Percentiles rank a stretch among this genome's conserved stretches.
Conservation (phyloP, 2,329 filamentous ascomycete genomes). For the Colletotrichum scovillei region DNA sequence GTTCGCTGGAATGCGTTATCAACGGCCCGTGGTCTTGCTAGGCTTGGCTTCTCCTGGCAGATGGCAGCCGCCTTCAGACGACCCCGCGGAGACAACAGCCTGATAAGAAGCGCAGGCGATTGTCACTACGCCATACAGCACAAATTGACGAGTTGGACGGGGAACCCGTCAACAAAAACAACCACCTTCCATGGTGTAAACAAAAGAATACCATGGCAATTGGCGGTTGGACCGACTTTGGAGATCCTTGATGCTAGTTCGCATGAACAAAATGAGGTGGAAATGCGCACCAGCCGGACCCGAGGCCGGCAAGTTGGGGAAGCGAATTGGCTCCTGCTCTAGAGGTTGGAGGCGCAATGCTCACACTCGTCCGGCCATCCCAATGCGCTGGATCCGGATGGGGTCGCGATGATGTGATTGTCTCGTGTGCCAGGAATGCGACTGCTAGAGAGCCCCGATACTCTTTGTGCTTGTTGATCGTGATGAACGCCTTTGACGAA, state of each 20-base stretch:
- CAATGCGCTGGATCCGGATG: slow-evolving; percentile 32
- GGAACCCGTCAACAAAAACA: slow-evolving; percentile 35
- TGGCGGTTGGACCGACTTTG: slow-evolving; percentile 29
- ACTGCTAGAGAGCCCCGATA: slow-evolving; percentile 6
- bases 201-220: slow-evolving; percentile 11
- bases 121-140: neutral
- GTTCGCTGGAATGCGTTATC: slow-evolving; percentile 25
- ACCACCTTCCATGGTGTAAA: slow-evolving; percentile 28
- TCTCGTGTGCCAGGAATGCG: slow-evolving; percentile 32
- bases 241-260: slow-evolving; percentile 37
- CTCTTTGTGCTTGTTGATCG: slow-evolving; percentile 1
- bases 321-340: slow-evolving; percentile 30
- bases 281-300: slow-evolving; percentile 31
- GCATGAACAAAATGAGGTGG: slow-evolving; percentile 37
- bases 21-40: slow-evolving; percentile 26
- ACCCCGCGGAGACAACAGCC: slow-evolving; percentile 20
- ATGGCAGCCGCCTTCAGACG: slow-evolving; percentile 4
- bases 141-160: neutral
- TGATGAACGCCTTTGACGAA: slow-evolving; percentile 6
- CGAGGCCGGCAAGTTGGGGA: slow-evolving; percentile 27
- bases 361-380: slow-evolving; percentile 17
- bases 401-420: slow-evolving; percentile 33
- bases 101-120: neutral
- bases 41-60: slow-evolving; percentile 16
- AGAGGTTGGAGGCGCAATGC: neutral